Conservation (phyloP, 2,329 filamentous ascomycete genomes). For the Fusarium sp. region DNA sequence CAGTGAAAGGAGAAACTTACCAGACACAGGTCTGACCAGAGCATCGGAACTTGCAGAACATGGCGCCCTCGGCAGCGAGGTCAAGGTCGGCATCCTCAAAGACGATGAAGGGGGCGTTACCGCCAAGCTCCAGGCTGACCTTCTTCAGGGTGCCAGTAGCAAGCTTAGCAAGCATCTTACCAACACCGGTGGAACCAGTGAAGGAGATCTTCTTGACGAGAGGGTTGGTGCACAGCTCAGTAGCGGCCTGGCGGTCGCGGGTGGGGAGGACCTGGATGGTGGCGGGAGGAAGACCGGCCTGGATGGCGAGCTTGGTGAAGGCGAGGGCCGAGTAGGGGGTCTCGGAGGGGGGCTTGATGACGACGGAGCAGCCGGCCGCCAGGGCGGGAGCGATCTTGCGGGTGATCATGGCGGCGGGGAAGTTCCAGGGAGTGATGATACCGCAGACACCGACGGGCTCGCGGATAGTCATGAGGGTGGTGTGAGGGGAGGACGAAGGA, state of each 20-base stretch:
- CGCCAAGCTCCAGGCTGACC: slow-evolving; percentile 75
- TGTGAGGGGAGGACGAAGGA: slow-evolving; percentile 68
- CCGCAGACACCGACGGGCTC: slow-evolving; percentile 52
- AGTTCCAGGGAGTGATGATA: slow-evolving; percentile 60
- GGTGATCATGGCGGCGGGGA: slow-evolving; percentile 47
- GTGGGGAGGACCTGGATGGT: slow-evolving; percentile 47
- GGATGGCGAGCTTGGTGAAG: slow-evolving; percentile 74
- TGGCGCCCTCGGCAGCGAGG: slow-evolving; percentile 67
- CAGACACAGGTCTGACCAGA: slow-evolving; percentile 75
- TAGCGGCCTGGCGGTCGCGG: slow-evolving; percentile 45
- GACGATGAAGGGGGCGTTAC: slow-evolving; percentile 75
- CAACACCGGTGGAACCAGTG: slow-evolving; percentile 73
- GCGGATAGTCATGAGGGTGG: slow-evolving; percentile 79
- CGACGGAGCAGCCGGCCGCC: slow-evolving; percentile 82
- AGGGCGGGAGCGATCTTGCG: slow-evolving; percentile 65
- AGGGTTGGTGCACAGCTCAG: slow-evolving; percentile 46
- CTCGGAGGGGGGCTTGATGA: slow-evolving; percentile 78
- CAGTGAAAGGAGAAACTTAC: slow-evolving; percentile 14
- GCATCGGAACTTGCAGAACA: slow-evolving; percentile 53
- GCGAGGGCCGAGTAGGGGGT: slow-evolving; percentile 81
- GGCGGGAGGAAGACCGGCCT: slow-evolving; percentile 75
- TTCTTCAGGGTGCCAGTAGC: slow-evolving; percentile 75
- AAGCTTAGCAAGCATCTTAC: slow-evolving; percentile 69
- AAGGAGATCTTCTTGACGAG: slow-evolving; percentile 71
- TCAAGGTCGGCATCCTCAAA: slow-evolving; percentile 75